These are phyloP conservation scores for Lactifluus hygrophoroides DNA, from an alignment of 768 basidiomycete genomes.

Conservation along the genomic window DNA sequence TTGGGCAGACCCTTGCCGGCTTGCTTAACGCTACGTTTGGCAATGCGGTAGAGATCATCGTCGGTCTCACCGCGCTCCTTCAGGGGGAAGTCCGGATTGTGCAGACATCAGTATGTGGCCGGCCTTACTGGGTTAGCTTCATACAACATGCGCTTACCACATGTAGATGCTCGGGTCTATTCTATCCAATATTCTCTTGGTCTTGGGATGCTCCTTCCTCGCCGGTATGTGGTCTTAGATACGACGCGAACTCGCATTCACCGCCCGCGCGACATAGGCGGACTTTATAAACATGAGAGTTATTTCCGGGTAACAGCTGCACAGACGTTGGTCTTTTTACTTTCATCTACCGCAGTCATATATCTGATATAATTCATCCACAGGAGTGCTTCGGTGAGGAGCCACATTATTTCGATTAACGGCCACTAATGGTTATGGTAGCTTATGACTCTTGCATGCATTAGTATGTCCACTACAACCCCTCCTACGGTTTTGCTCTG, in stretches of 20 bases:
- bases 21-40: slow-evolving; percentile 80
- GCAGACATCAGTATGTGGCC: slow-evolving; percentile 66
- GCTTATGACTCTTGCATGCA: slow-evolving; percentile 81
- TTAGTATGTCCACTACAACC: slow-evolving; percentile 44
- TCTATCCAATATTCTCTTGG: slow-evolving; percentile 81
- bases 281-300: slow-evolving; percentile 55
- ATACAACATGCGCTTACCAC: not conserved
- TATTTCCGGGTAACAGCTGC: slow-evolving; percentile 78
- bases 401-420: not conserved
- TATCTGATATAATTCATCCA: not conserved
- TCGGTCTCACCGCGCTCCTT: slow-evolving; percentile 71
- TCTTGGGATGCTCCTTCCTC: slow-evolving; percentile 86
- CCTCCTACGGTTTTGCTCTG: not conserved
- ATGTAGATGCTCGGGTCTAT: slow-evolving; percentile 82
- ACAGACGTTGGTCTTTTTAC: slow-evolving; percentile 53
- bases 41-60: slow-evolving; percentile 84
- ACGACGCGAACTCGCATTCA: not conserved
- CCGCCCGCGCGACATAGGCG: slow-evolving; percentile 37
- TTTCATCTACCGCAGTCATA: not conserved
- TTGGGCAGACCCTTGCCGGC: slow-evolving; percentile 82
- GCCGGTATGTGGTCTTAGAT: slow-evolving; percentile 43
- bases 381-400: slow-evolving; percentile 16
- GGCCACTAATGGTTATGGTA: slow-evolving; percentile 24
- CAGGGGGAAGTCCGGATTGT: slow-evolving; percentile 79
- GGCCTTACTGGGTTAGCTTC: not conserved